phyloP scores from a whole-genome alignment of 306 rosid genomes.

The Oemleria cerasiformis region DNA sequence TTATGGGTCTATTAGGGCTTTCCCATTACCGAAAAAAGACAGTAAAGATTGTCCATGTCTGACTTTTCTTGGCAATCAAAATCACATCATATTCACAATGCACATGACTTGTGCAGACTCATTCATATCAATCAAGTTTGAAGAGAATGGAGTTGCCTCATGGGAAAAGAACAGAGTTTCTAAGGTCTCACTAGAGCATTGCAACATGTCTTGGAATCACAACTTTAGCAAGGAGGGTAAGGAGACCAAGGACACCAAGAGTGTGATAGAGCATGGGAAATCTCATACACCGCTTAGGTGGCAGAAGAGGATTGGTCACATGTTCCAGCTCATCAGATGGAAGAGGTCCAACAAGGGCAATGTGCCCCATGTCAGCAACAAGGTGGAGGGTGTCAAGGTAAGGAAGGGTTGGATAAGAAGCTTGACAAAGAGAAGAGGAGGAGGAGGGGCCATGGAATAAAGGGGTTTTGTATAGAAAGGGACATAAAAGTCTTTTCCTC shows the following conservation, averaged over 20 bases:
- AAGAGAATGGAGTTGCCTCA: conserved; percentile 78
- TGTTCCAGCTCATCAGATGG: conserved; percentile 84
- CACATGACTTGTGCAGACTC: conserved; percentile 52
- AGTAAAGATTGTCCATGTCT: neutral
- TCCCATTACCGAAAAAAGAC: neutral
- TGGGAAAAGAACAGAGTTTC: conserved; percentile 81
- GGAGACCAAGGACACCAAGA: conserved; percentile 53
- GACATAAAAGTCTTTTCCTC: conserved; percentile 21
- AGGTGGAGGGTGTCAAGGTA: conserved; percentile 74
- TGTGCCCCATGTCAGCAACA: conserved; percentile 69
- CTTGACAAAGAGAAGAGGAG: conserved; percentile 67
- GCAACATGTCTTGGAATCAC: conserved; percentile 60
- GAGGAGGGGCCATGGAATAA: conserved; percentile 56
- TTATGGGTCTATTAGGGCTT: neutral
- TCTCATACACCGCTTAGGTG: conserved; percentile 73
- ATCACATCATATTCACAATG: conserved; percentile 24
- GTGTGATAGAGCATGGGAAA: conserved; percentile 82
- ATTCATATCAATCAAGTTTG: conserved; percentile 94
- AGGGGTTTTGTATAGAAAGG: conserved; percentile 32
- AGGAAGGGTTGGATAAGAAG: conserved; percentile 85
- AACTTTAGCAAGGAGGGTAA: conserved; percentile 32
- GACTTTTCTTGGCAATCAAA: conserved; percentile 15
- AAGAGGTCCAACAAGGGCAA: conserved; percentile 59
- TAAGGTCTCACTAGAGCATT: conserved; percentile 61
- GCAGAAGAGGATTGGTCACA: conserved; percentile 86